Base-by-base conservation (phyloP, 371 early-diverging fungal species). In the Smittium culicis region DNA sequence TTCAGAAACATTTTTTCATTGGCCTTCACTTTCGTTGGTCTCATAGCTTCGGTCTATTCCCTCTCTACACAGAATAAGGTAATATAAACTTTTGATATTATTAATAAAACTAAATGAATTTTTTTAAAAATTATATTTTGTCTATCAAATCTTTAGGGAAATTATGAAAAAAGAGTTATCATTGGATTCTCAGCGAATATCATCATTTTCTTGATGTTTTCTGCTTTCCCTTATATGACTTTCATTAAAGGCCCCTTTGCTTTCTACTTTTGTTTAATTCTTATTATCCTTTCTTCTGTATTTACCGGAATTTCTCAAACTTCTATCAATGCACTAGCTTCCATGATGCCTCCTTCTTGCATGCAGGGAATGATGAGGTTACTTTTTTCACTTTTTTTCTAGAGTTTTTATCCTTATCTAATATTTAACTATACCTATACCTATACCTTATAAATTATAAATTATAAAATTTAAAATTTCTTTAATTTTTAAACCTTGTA, bases 241-340 rank as follows among this genome's bases (percentile, higher is more conserved):
- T 65, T 32, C 25, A 58, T 69, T 35, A 72, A 73, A 32, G 72
- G 76, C 1, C 59, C 69, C 0, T 63, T 71, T 33, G 74, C 80
- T 17, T 91, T 91, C 69, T 85, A 78, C 74, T 77, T 86, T 57
- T 80, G 73, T 25, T 65, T 88, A 69, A 34, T 71, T 1, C 76
- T 88, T 69, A 74, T 90, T 25, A 78, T 81, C 0, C 56, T 83
- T 28, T 80, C 84, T 1, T 90, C 86, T 17, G 79, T 73, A 11
- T 77, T 82, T 0, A 86, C 87, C 34, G 85, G 87, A 3, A 76
- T 86, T 61, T 79, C 83, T 25, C 86, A 87, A 58, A 85, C 83
- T 62, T 83, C 84, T 54, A 79, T 88, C 30, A 88, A 89, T 79
- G 89, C 87, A 24, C 79, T 89, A 30, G 87, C 85, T 0, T 80